Evolutionary conservation across 306 rosid species (phyloP), one percentile per base, ranked within the genome.

Genomic region (Psophocarpus tetragonolobus): DNA sequence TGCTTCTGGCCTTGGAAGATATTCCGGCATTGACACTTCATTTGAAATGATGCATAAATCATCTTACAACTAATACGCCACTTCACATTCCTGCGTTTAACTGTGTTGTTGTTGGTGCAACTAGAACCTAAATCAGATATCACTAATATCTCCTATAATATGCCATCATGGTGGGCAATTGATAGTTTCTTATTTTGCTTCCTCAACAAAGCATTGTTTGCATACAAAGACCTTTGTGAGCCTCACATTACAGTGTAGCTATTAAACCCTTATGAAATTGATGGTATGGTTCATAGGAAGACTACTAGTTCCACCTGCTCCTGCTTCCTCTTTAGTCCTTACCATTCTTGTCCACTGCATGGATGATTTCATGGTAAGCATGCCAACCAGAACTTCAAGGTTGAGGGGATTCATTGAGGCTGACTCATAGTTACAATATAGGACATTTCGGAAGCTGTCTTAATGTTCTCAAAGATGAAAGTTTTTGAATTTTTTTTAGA

Each of bases 331-430:
- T 23, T 77, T 42, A 42, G 27, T 42, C 54, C 29, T 71, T 63
- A 44, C 48, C 56, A 71, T 32, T 63, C 66, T 30, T 63, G 79
- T 63, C 39, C 42, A 42, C 77, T 69, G 81, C 60, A 47, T 69
- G 58, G 53, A 24, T 13, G 26, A 35, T 30, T 67, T 35, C 69
- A 81, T 51, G 69, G 74, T 70, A 61, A 62, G 58, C 39, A 76
- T 45, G 57, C 71, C 30, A 20, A 60, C 61, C 36, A 35, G 27
- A 45, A 63, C 67, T 45, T 48, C 44, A 64, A 26, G 74, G 64
- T 11, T 7, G 47, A 38, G 53, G 8, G 53, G 58, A 38, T 75
- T 60, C 68, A 12, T 17, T 50, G 33, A 63, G 50, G 65, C 62
- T 82, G 67, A 42, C n/a, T 48, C 51, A 47, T 39, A 15, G 53